A percentile compares a stretch with the other conserved stretches of the same genome.
Evolutionary conservation across 108 stramenopile genomes (phyloP).

Genomic region (Conticribra weissflogii): DNA sequence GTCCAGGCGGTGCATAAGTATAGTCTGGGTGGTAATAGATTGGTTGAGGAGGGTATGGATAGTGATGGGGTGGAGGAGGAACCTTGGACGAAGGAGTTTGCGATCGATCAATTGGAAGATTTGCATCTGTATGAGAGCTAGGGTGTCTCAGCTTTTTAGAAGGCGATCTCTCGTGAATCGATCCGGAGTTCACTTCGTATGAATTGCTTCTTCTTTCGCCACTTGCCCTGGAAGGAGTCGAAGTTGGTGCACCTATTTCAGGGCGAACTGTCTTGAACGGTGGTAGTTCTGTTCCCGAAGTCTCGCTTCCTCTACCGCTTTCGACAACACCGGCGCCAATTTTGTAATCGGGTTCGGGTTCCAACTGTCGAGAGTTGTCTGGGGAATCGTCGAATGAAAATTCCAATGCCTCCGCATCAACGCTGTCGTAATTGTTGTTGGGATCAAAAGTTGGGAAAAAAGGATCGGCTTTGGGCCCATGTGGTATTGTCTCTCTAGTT

Average conservation of each 20-base stretch:
- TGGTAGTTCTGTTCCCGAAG: too few species aligned
- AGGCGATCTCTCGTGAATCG: neutral
- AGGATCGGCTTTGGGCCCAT: neutral
- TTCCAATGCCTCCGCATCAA: neutral
- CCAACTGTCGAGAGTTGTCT: neutral
- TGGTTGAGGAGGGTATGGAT: neutral
- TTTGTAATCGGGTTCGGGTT: neutral
- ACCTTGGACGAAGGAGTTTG: neutral
- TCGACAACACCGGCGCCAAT: neutral
- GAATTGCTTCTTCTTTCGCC: too few species aligned
- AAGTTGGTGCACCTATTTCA: too few species aligned
- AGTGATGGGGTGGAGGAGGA: neutral
- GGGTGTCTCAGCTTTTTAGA: neutral
- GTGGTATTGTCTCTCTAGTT: neutral
- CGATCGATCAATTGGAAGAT: neutral
- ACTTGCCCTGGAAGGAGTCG: too few species aligned
- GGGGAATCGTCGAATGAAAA: neutral
- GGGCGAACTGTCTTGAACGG: too few species aligned
- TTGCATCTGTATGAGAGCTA: neutral
- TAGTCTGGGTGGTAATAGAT: too few species aligned
- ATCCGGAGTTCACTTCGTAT: neutral
- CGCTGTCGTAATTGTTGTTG: neutral
- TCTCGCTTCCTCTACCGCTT: neutral
- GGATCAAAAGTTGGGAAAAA: neutral
- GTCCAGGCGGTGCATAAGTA: neutral